Conservation (phyloP, 257 asterid species). For the Nicotiana sylvestris region DNA sequence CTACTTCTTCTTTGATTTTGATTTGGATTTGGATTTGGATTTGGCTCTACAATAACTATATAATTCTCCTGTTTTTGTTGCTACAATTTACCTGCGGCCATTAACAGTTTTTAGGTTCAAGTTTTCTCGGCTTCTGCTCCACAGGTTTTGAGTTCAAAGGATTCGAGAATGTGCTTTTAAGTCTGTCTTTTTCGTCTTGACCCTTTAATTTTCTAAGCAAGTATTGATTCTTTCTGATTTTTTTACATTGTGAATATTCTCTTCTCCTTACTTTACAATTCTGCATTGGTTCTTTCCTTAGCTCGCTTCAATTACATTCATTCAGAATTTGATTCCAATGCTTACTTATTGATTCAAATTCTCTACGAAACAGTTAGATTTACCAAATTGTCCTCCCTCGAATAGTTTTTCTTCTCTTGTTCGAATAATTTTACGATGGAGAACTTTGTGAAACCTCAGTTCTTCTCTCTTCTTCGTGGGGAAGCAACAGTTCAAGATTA, state of each 20-base stretch:
- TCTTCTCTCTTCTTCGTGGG: background rate
- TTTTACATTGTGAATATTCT: background rate
- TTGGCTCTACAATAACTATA: background rate
- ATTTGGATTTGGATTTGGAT: background rate
- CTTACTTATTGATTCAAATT: background rate
- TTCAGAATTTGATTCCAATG: background rate
- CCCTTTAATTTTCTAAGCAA: background rate
- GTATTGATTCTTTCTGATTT: background rate
- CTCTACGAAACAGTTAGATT: background rate
- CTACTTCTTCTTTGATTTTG: background rate
- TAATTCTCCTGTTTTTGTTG: background rate
- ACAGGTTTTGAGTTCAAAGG: background rate
- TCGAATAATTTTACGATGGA: constrained; percentile 3
- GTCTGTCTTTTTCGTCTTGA: background rate
- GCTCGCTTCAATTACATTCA: background rate
- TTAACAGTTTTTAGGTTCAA: background rate
- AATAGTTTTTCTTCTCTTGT: background rate
- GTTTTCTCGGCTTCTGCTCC: background rate
- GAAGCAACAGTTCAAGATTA: background rate
- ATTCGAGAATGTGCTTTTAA: background rate
- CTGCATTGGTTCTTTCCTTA: background rate
- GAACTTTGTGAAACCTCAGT: constrained; percentile 1
- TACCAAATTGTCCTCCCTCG: background rate
- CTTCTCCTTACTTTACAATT: background rate
- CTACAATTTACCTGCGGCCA: background rate